Evolutionary conservation across 1,284 basidiomycete species (phyloP).

Genomic region (Austroboletus rostrupii): DNA sequence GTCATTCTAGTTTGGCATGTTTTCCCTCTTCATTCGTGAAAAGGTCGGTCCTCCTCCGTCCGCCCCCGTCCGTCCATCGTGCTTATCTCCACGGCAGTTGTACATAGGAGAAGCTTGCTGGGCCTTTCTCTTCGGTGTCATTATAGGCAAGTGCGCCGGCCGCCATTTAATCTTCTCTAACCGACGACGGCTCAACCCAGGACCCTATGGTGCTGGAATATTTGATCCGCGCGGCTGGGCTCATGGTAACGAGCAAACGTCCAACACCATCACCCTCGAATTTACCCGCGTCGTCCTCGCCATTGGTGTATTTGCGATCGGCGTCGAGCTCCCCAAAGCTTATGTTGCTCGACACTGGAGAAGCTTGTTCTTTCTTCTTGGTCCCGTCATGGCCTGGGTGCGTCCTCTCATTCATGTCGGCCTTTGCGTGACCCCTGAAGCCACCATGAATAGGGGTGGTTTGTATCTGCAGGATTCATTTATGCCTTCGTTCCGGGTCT

Average conservation of each 20-base stretch:
- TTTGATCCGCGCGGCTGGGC: conserved; percentile 89
- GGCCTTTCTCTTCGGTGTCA: conserved; percentile 93
- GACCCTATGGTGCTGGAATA: conserved; percentile 81
- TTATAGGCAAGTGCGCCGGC: conserved; percentile 56
- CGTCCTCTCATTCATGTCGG: conserved; percentile 26
- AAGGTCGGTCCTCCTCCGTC: conserved; percentile 43
- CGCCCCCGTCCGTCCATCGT: background rate
- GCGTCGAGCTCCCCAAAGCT: conserved; percentile 91
- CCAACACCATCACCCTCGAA: conserved; percentile 81
- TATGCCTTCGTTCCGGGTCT: conserved; percentile 86
- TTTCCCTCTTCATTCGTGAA: conserved; percentile 90
- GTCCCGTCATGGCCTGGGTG: conserved; percentile 88
- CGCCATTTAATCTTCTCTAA: background rate
- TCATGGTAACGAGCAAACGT: conserved; percentile 44
- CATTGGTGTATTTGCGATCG: conserved; percentile 96
- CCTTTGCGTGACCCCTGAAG: conserved; percentile 9
- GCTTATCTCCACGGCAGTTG: conserved; percentile 42
- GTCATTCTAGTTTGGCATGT: conserved; percentile 79
- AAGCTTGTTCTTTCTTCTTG: conserved; percentile 81
- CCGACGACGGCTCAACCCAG: conserved; percentile 33
- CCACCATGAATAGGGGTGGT: conserved; percentile 68
- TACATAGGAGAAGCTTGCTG: conserved; percentile 97
- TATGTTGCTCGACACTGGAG: conserved; percentile 92
- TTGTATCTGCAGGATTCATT: conserved; percentile 85
- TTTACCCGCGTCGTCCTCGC: conserved; percentile 95